Evolutionary conservation across 768 basidiomycete genomes (phyloP).

Genomic region (Boletellus ananiceps): DNA sequence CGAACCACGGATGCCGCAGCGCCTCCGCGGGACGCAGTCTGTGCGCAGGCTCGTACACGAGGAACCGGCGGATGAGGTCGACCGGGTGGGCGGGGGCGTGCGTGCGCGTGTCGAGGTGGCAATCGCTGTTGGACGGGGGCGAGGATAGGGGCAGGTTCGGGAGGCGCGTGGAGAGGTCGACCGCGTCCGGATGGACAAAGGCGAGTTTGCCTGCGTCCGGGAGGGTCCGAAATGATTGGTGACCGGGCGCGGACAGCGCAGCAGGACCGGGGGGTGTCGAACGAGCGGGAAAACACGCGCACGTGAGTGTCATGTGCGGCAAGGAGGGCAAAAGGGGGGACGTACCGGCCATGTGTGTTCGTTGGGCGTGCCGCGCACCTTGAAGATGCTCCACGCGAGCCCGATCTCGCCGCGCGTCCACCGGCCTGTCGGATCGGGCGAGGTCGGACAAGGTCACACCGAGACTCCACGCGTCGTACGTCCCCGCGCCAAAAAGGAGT

Average conservation of each 20-base stretch:
- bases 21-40: slow-evolving; percentile 50
- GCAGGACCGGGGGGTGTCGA: too few relatives aligned
- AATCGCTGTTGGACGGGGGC: not conserved
- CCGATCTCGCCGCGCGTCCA: slow-evolving; percentile 73
- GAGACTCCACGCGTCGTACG: slow-evolving; percentile 77
- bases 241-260: too few relatives aligned
- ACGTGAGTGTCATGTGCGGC: not conserved
- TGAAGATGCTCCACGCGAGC: slow-evolving; percentile 88
- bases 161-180: slow-evolving; percentile 47
- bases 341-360: slow-evolving; percentile 75
- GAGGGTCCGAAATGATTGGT: slow-evolving; percentile 48
- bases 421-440: slow-evolving; percentile 12
- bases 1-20: slow-evolving; percentile 58
- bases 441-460: slow-evolving; percentile 54
- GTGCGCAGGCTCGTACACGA: slow-evolving; percentile 53
- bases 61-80: slow-evolving; percentile 55
- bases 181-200: slow-evolving; percentile 50
- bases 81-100: slow-evolving; percentile 26
- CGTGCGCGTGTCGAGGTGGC: slow-evolving; percentile 7
- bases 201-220: slow-evolving; percentile 62
- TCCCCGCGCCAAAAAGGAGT: slow-evolving; percentile 68
- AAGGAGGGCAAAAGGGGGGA: slow-evolving; percentile 10
- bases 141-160: slow-evolving; percentile 53
- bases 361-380: slow-evolving; percentile 71
- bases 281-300: not conserved